Percentiles rank a stretch among this genome's conserved stretches.
These are phyloP conservation scores for Cladosporium sp. DNA, from an alignment of 2,329 filamentous ascomycete species.

Conservation along the genomic window DNA sequence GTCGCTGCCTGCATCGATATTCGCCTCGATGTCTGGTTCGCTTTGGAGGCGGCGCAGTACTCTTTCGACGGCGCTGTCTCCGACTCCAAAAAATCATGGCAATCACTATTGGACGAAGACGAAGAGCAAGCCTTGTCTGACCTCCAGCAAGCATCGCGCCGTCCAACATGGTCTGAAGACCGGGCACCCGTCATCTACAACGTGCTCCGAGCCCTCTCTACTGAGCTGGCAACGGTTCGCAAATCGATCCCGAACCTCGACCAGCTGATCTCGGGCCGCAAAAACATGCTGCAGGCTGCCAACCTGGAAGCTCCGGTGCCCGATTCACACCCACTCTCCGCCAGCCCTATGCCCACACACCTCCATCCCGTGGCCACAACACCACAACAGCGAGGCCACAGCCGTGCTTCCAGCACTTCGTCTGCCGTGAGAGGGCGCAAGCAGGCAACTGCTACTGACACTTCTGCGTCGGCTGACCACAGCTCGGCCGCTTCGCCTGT, in stretches of 20 bases:
- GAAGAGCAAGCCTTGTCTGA: conserved; percentile 26
- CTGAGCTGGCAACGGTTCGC: conserved; percentile 42
- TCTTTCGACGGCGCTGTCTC: conserved; percentile 26
- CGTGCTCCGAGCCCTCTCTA: conserved; percentile 38
- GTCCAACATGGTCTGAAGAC: conserved; percentile 34
- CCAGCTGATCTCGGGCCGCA: conserved; percentile 45
- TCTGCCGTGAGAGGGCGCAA: conserved; percentile 17
- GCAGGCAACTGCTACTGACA: conserved; percentile 19
- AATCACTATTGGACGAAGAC: conserved; percentile 30
- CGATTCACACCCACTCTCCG: conserved; percentile 21
- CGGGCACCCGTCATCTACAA: conserved; percentile 37
- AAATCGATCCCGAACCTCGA: conserved; percentile 44
- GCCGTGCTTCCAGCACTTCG: conserved; percentile 21
- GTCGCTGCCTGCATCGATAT: conserved; percentile 81
- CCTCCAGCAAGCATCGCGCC: conserved; percentile 30
- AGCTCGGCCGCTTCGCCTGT: conserved; percentile 13
- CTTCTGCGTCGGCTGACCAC: conserved; percentile 12
- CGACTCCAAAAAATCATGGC: conserved; percentile 31
- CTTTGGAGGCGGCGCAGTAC: conserved; percentile 39
- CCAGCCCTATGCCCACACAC: conserved; percentile 16
- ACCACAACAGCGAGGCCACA: conserved; percentile 15
- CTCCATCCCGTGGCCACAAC: neutral
- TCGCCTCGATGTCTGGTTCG: conserved; percentile 83
- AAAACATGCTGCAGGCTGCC: conserved; percentile 46
- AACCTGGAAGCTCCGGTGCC: conserved; percentile 35